Base-by-base conservation (phyloP, 129 eudicot genomes). In the Tanacetum coccineum region DNA sequence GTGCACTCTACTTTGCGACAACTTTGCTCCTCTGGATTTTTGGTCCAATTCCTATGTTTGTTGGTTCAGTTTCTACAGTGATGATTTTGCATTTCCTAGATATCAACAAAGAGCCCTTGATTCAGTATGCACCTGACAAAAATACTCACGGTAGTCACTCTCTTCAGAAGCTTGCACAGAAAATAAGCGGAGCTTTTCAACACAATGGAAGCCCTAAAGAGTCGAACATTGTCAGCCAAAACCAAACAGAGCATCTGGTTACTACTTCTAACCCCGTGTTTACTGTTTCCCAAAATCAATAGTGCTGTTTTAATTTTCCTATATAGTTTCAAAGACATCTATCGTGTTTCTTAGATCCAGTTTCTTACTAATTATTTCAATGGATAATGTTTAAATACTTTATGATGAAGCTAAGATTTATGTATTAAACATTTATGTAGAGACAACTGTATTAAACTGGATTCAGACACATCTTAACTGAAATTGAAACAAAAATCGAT, bases 11-110 rank as follows among this genome's bases (percentile, higher is more conserved):
- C 63, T 75, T 90, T 17, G 95, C 91, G 2, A 54, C 78, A 50
- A 80, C 66, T 44, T 71, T 87, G 76, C 51, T 87, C 52, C 48
- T 84, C 7, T 87, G 91, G 95, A 70, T 83, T 61, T 28, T 28
- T 18, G 94, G 94, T 22, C 96, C 96, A 7, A 86, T 89, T 19
- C 90, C 96, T 4, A 89, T 88, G 96, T 77, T 86, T 74, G 77
- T 66, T 75, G 74, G 87, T 13, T 70, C 94, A 0, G 70, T 85
- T 19, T 13, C 66, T 45, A 72, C 71, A 12, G 94, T 81, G 50
- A 50, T 57, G 25, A 18, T 89, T 32, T 21, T 80, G 76, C 68
- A 81, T 45, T 64, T 53, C 15, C 42, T 89, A 1, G 94, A 89
- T 73, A 65, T 28, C 19, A 89, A 69, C 58, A 67, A 74, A 21